phyloP scores from a whole-genome alignment of 2,329 filamentous ascomycete species.

The Westerdykella aurantiaca region DNA sequence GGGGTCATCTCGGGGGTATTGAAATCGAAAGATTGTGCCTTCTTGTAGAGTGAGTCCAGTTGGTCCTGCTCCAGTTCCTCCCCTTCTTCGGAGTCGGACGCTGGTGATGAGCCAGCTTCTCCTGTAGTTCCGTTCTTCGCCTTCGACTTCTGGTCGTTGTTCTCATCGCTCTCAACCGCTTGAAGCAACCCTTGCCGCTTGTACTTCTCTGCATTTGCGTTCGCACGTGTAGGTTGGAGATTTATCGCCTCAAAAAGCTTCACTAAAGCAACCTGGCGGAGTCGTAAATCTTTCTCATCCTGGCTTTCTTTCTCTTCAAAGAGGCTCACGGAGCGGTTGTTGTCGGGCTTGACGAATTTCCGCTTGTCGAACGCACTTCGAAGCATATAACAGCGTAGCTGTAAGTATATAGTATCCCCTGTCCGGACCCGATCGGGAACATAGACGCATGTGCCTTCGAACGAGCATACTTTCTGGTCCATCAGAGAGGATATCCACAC shows the following conservation, averaged over 20 bases:
- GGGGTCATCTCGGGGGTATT: conserved; percentile 82
- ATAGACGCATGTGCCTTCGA: conserved; percentile 84
- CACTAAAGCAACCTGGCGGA: conserved; percentile 82
- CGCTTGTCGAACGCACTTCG: conserved; percentile 65
- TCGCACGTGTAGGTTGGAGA: conserved; percentile 68
- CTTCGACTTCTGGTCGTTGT: conserved; percentile 46
- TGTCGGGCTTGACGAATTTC: conserved; percentile 56
- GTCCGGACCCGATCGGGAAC: conserved; percentile 78
- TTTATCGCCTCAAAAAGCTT: conserved; percentile 87
- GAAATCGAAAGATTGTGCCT: conserved; percentile 96
- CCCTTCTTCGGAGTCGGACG: conserved; percentile 68
- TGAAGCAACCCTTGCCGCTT: conserved; percentile 78
- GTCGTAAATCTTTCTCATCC: conserved; percentile 75
- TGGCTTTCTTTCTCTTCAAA: conserved; percentile 81
- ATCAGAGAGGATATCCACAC: conserved; percentile 89
- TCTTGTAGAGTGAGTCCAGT: conserved; percentile 86
- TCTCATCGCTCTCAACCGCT: conserved; percentile 83
- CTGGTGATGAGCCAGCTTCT: conserved; percentile 49
- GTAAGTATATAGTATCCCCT: conserved; percentile 91
- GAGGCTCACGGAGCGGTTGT: conserved; percentile 65
- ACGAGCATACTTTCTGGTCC: conserved; percentile 81
- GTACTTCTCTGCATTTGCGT: conserved; percentile 67
- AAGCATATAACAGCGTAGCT: conserved; percentile 72
- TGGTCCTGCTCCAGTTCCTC: conserved; percentile 93
- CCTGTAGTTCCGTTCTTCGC: conserved; percentile 48